Conservation (phyloP, 148 eudicot genomes). For the Nepenthes gracilis region DNA sequence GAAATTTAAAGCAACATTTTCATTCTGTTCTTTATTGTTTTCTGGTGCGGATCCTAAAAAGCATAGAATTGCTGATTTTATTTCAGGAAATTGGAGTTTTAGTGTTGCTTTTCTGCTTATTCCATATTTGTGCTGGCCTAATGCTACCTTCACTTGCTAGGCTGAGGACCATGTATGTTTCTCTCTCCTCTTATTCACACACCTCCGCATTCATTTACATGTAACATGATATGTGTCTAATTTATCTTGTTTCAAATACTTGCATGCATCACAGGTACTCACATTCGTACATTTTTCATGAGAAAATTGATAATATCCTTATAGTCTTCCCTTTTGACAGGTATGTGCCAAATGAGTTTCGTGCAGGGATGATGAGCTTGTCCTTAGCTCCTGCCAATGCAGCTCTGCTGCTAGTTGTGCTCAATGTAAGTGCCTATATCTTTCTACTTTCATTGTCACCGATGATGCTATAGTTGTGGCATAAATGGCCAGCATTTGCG, state of each 20-base stretch:
- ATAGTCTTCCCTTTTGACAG: slow-evolving; percentile 21
- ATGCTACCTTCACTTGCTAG: slow-evolving; percentile 82
- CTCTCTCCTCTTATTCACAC: neutral
- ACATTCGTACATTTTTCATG: neutral
- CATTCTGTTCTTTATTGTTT: neutral
- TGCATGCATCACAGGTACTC: neutral
- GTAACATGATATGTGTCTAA: too few relatives aligned
- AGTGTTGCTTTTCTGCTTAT: slow-evolving; percentile 59
- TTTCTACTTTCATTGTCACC: neutral
- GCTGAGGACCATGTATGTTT: slow-evolving; percentile 67
- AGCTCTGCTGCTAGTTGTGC: slow-evolving; percentile 38
- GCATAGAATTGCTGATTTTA: neutral
- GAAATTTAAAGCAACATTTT: neutral
- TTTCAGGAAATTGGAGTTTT: slow-evolving; percentile 79
- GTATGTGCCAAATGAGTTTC: slow-evolving; percentile 85
- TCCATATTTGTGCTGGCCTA: slow-evolving; percentile 62
- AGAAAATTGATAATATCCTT: neutral
- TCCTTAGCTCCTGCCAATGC: slow-evolving; percentile 76
- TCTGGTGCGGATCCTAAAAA: neutral
- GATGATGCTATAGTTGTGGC: neutral
- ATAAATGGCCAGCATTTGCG: neutral
- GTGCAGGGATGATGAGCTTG: slow-evolving; percentile 80
- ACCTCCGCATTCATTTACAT: neutral
- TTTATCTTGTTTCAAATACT: neutral
- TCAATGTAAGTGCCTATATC: slow-evolving; percentile 37